These are phyloP conservation scores for Ascochyta viciae-villosae DNA, from an alignment of 2,329 filamentous ascomycete species.

Conservation along the genomic window DNA sequence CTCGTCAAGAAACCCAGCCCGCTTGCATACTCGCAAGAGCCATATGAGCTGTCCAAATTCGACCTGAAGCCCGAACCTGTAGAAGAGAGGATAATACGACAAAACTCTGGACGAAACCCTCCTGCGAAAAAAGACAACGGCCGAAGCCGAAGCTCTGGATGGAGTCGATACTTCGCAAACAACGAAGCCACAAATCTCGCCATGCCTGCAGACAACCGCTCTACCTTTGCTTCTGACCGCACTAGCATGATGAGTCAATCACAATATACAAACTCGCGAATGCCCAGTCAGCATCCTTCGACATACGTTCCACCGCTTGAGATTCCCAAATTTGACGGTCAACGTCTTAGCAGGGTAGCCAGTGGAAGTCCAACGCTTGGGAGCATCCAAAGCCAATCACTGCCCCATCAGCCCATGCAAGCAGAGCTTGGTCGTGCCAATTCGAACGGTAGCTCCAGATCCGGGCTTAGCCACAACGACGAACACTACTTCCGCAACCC, in stretches of 20 bases:
- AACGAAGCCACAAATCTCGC: constrained; percentile 65
- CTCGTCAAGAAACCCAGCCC: constrained; percentile 63
- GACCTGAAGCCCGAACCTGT: constrained; percentile 48
- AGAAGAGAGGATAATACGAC: constrained; percentile 43
- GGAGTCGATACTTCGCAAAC: constrained; percentile 80
- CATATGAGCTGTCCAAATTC: constrained; percentile 56
- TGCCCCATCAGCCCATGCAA: constrained; percentile 49
- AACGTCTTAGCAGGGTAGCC: constrained; percentile 70
- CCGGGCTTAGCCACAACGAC: constrained; percentile 40
- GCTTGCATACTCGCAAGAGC: constrained; percentile 49
- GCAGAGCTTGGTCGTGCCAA: constrained; percentile 48
- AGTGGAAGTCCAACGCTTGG: constrained; percentile 74
- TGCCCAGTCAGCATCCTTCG: constrained; percentile 68
- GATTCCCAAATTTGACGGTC: constrained; percentile 60
- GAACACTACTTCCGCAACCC: constrained; percentile 41
- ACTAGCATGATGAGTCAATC: constrained; percentile 50
- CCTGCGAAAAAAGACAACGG: constrained; percentile 26
- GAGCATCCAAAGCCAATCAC: constrained; percentile 56
- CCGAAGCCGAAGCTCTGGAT: constrained; percentile 68
- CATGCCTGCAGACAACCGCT: constrained; percentile 65
- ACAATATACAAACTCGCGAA: constrained; percentile 59
- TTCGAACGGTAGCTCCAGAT: constrained; percentile 45
- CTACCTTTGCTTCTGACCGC: constrained; percentile 49
- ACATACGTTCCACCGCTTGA: constrained; percentile 72
- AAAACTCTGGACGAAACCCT: constrained; percentile 42